Percentiles rank a stretch among this genome's conserved stretches.
Evolutionary conservation across 1,284 basidiomycete species (phyloP).

Genomic region (Moniliella sp.): DNA sequence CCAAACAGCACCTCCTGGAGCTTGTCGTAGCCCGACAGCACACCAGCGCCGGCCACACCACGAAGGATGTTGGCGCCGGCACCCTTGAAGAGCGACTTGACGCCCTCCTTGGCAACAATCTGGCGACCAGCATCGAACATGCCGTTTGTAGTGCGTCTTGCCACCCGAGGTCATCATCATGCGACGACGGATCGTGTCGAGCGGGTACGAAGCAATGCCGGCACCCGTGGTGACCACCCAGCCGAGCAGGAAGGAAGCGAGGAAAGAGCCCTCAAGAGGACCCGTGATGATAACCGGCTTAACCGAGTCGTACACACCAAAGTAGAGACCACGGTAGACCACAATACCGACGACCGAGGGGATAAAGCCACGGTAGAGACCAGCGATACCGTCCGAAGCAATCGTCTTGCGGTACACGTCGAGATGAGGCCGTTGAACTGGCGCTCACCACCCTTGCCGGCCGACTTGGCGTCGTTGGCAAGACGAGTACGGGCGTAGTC

Average conservation of each 20-base stretch:
- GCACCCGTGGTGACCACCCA: constrained; percentile 88
- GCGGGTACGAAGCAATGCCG: constrained; percentile 81
- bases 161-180: constrained; percentile 47
- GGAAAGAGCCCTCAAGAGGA: constrained; percentile 65
- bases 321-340: constrained; percentile 80
- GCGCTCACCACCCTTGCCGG: constrained; percentile 59
- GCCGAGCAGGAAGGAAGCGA: constrained; percentile 69
- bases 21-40: constrained; percentile 58
- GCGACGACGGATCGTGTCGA: constrained; percentile 61
- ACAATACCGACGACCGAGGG: constrained; percentile 85
- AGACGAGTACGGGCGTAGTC: constrained; percentile 89
- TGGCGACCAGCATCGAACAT: constrained; percentile 48
- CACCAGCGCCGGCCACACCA: constrained; percentile 94
- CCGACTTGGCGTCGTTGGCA: constrained; percentile 82
- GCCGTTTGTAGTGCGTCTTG: constrained; percentile 12
- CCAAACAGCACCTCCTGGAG: constrained; percentile 45
- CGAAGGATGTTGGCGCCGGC: constrained; percentile 93
- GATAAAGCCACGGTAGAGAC: constrained; percentile 77
- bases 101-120: constrained; percentile 59
- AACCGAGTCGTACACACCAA: constrained; percentile 51
- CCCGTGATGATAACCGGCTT: constrained; percentile 76
- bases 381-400: constrained; percentile 37
- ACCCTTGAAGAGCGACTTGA: constrained; percentile 47
- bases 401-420: constrained; percentile 60
- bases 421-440: constrained; percentile 84